Base-by-base conservation (phyloP, 2,329 filamentous ascomycete species). In the Elsinoe perseae region DNA sequence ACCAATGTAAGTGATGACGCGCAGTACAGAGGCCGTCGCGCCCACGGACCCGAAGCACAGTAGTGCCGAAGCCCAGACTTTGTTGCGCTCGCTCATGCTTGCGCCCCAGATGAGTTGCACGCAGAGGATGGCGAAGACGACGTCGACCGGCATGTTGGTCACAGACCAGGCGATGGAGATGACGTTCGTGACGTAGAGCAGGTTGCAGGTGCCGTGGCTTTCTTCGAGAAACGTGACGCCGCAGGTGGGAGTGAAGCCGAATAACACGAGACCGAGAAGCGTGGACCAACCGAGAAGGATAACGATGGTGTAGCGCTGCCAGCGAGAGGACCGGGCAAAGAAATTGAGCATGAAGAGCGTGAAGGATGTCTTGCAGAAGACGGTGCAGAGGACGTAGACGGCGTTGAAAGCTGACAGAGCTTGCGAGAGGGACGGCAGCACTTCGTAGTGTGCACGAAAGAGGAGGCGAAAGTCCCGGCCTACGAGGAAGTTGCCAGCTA, bases 21-120 rank as follows among this genome's bases (percentile, higher is more conserved):
- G 4, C 30, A 52, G 20, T 5, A 38, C 48, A 8, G 16, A 36
- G 1, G 48, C 48, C 2, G 32, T 20, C 4, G 30, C 48, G n/a
- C 48, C 48, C 10, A 52, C 32, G 20, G 28, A 36, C 2, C 48
- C 32, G 28, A 52, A 52, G 48, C 48, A 36, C 8, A 52, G 30
- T 8, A 52, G 18, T 6, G 28, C 28, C 8, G 16, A 36, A 2
- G 48, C 30, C 48, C 28, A 34, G 16, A 52, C 30, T 16, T 38
- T 34, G 28, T 34, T 38, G 28, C 48, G 48, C 18, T 36, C 23
- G 32, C 25, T 25, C 48, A 38, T 52, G 48, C 27, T 36, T 3
- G 48, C 48, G 16, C 48, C 28, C 48, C 48, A 52, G 48, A 52
- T 52, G 20, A 52, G 48, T n/a, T 34, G 28, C 25, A 52, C 48